phyloP scores from a whole-genome alignment of 352 stramenopile species.

The Phytophthora rubi region DNA sequence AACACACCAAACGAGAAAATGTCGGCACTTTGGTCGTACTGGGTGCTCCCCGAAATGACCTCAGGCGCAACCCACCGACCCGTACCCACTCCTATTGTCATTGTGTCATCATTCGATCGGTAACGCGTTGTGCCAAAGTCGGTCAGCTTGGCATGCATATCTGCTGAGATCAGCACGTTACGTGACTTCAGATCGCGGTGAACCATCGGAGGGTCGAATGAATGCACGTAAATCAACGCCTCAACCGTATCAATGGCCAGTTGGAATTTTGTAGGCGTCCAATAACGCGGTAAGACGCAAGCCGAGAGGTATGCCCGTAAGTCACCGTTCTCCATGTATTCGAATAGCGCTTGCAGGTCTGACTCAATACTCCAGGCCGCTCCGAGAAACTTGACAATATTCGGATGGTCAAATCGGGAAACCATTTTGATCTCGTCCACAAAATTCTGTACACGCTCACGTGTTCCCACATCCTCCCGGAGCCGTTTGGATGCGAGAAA shows the following conservation, averaged over 20 bases:
- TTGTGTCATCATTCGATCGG: conserved; percentile 37
- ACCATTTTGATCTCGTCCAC: conserved; percentile 41
- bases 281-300: conserved; percentile 18
- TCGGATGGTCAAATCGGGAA: conserved; percentile 43
- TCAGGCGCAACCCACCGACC: conserved; percentile 69
- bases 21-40: conserved; percentile 57
- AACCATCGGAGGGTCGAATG: conserved; percentile 34
- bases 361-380: conserved; percentile 54
- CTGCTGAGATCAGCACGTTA: conserved; percentile 38
- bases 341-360: conserved; percentile 52
- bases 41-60: conserved; percentile 59
- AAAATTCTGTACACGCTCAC: conserved; percentile 24
- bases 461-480: conserved; percentile 20
- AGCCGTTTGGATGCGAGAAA: conserved; percentile 38
- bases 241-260: conserved; percentile 47
- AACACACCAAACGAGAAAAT: conserved; percentile 69
- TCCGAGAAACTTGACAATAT: conserved; percentile 46
- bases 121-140: conserved; percentile 39
- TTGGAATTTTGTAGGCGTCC: conserved; percentile 38
- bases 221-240: conserved; percentile 54
- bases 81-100: conserved; percentile 57
- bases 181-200: conserved; percentile 48
- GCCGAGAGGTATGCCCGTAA: conserved; percentile 40
- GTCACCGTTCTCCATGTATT: conserved; percentile 62
- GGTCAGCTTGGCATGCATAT: conserved; percentile 39